These are phyloP conservation scores for Cyclotella choctawhatcheeana DNA, from an alignment of 108 stramenopile genomes.

Conservation along the genomic window DNA sequence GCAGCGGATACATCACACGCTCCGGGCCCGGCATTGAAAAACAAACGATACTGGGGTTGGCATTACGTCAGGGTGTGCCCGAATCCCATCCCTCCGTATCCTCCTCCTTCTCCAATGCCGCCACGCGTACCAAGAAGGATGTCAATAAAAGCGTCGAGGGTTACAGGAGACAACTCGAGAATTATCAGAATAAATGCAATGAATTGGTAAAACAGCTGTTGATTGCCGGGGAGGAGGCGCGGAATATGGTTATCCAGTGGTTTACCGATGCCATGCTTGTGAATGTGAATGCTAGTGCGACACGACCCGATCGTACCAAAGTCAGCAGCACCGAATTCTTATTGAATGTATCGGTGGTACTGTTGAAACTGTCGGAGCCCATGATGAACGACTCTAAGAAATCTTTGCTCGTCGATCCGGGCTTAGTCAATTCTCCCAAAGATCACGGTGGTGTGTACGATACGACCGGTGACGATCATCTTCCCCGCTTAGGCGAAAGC, in stretches of 20 bases:
- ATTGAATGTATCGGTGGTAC: conserved; percentile 65
- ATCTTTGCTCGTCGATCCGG: conserved; percentile 72
- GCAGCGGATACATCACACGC: conserved; percentile 56
- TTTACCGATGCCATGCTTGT: conserved; percentile 79
- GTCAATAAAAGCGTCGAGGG: conserved; percentile 58
- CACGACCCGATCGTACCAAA: conserved; percentile 77
- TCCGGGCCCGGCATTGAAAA: conserved; percentile 84
- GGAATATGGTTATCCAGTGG: conserved; percentile 73
- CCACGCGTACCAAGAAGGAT: conserved; percentile 45
- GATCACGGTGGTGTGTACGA: conserved; percentile 75
- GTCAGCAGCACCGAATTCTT: conserved; percentile 63
- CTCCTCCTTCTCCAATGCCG: conserved; percentile 50
- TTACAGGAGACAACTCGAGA: conserved; percentile 66
- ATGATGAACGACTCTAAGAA: conserved; percentile 69
- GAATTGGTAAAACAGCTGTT: conserved; percentile 68
- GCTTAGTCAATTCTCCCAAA: conserved; percentile 68
- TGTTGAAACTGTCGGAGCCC: conserved; percentile 86
- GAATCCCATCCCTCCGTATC: conserved; percentile 56
- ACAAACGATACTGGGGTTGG: conserved; percentile 75
- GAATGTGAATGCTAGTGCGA: conserved; percentile 75
- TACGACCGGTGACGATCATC: conserved; percentile 66
- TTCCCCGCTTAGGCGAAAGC: conserved; percentile 77
- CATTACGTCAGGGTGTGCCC: conserved; percentile 70
- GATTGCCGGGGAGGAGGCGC: conserved; percentile 70
- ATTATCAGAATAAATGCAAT: conserved; percentile 72